Base-by-base conservation (phyloP, 1,139 yeast genomes). In the Kurtzmaniella quercitrusa region DNA sequence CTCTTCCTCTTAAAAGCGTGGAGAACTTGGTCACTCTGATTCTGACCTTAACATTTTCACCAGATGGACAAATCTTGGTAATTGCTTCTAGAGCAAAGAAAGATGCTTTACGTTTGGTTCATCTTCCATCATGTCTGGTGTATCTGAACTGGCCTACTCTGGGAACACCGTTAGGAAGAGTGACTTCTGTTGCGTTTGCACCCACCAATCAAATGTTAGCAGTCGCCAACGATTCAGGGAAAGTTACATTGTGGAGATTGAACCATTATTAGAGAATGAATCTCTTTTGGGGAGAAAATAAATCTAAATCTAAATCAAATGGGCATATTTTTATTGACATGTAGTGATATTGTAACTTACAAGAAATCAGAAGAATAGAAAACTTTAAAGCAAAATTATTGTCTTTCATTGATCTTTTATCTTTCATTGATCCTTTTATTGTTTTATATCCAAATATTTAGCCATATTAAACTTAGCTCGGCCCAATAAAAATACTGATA, bases 121-220 rank as follows among this genome's bases (percentile, higher is more conserved):
- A 94, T 57, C 65, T 93, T 46, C 96, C 98, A 11, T 76, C 89
- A 9, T 89, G 93, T 47, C 78, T 88, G 11, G 96, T 88, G 3
- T 94, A 82, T 63, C 75, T 82, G 44, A 94, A 94, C 69, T 94
- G 98, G 98, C 99, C 99, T 17, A 93, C 98, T 2, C 82, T 93
- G 45, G 93, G 89, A 7, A 91, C 99, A 0, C 98, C 98, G 3
- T 75, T 94, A 51, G 99, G 98, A 20, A 82, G 84, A 52, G 96
- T 94, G 36, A 88, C 97, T 1, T 67, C 84, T n/a, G 84, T 81
- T 3, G 77, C 81, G 9, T 91, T 91, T 61, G 82, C 95, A 21
- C 91, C 95, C 21, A 81, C 81, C 49, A 80, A 83, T 45, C 93
- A 88, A 61, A 80, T 89, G 82, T 63, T 93, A 47, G 88, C 93